Base-by-base conservation (phyloP, 306 rosid species). In the Lathyrus sativus region DNA sequence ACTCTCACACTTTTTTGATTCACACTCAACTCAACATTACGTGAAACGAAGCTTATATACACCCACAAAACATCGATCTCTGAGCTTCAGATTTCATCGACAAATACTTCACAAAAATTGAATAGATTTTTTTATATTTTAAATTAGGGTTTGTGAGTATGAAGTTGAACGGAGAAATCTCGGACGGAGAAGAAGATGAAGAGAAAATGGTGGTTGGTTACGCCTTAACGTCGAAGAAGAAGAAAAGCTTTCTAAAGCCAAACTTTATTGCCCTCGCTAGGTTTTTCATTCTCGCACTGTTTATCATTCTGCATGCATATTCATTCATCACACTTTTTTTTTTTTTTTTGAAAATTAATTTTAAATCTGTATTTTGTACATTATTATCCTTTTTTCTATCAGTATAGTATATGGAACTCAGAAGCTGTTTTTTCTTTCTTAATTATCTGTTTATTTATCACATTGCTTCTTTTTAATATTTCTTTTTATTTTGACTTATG, bases 201-300 rank as follows among this genome's bases (percentile, higher is more conserved):
- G 65, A 68, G 38, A 50, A 31, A 60, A 43, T 81, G 31, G 78
- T 81, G 45, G 86, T 82, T 48, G 86, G 86, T 1, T 78, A 82
- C 68, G 86, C 86, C 60, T 78, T 82, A 64, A 78, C 86, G 73
- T 66, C 83, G 0, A 82, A 82, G 76, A 82, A 82, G 50, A 82
- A 82, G 69, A 74, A 66, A 38, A 82, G 86, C 66, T 78, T 82
- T 62, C 55, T 82, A 12, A 78, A 78, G 57, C 83, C 83, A 8
- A 74, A 58, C 65, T 71, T 82, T 38, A 71, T 50, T n/a, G 29
- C 18, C 45, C 83, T 74, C 37, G 86, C 86, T 44, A 29, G 80
- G 85, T 82, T 35, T 1, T 6, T 45, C 19, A 45, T 31, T 31
- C 7, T 31, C 35, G 35, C 35, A 31, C 35, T 31, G 7, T 31